Evolutionary conservation across 192 early-diverging fungal genomes (phyloP).

Genomic region (Coemansia umbellata): DNA sequence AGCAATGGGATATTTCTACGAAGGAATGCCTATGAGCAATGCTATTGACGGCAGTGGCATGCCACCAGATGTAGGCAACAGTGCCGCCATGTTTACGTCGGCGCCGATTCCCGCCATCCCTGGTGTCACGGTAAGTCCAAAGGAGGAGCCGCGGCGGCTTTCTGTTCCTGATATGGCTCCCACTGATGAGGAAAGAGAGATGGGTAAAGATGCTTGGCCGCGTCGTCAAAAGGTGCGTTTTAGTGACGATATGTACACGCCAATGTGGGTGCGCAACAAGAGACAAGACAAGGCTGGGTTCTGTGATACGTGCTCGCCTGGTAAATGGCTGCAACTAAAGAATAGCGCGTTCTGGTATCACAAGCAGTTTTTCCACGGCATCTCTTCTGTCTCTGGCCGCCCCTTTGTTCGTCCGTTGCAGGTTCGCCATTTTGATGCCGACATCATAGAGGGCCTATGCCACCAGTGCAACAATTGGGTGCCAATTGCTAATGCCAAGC

Average conservation of each 20-base stretch:
- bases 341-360: constrained; percentile 90
- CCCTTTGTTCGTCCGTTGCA: constrained; percentile 70
- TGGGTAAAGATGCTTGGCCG: constrained; percentile 38
- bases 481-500: constrained; percentile 70
- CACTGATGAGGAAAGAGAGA: constrained; percentile 24
- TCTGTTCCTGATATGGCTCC: constrained; percentile 36
- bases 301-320: constrained; percentile 76
- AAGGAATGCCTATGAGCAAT: constrained; percentile 4
- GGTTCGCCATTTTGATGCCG: constrained; percentile 62
- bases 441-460: constrained; percentile 74
- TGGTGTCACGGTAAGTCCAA: constrained; percentile 45
- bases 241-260: constrained; percentile 73
- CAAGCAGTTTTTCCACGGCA: constrained; percentile 84
- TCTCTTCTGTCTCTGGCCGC: constrained; percentile 79
- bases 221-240: constrained; percentile 72
- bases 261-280: constrained; percentile 73
- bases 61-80: neutral
- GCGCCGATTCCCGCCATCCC: constrained; percentile 40
- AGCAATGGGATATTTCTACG: constrained; percentile 30
- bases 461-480: constrained; percentile 84
- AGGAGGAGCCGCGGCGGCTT: constrained; percentile 37
- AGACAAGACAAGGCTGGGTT: constrained; percentile 78
- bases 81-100: constrained; percentile 9
- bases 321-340: constrained; percentile 84
- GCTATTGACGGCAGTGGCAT: neutral